Evolutionary conservation across 2,329 filamentous ascomycete genomes (phyloP).

Genomic region (Didymellaceae sp.): DNA sequence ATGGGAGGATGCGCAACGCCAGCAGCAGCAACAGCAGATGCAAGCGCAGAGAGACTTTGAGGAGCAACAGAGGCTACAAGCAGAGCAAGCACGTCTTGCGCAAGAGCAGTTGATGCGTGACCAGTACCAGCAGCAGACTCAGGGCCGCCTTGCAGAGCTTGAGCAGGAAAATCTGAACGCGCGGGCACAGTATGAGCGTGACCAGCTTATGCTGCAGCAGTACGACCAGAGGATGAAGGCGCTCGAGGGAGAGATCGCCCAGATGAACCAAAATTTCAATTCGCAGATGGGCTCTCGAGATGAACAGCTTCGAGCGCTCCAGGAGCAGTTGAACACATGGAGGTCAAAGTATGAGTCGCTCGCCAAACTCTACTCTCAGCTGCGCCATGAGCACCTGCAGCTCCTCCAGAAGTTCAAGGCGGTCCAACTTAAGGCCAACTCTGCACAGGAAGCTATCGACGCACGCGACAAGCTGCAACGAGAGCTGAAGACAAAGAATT

Average conservation of each 20-base stretch:
- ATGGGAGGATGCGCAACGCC: constrained; percentile 78
- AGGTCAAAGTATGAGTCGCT: constrained; percentile 94
- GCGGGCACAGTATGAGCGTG: constrained; percentile 92
- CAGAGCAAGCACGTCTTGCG: constrained; percentile 87
- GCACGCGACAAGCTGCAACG: constrained; percentile 92
- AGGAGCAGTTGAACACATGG: constrained; percentile 98
- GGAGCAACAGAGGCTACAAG: constrained; percentile 85
- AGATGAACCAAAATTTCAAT: constrained; percentile 81
- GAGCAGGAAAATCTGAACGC: constrained; percentile 95
- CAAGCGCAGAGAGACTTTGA: constrained; percentile 96
- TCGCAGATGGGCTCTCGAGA: constrained; percentile 90
- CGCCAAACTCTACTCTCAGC: constrained; percentile 95
- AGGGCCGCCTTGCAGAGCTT: constrained; percentile 92
- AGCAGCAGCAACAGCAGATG: constrained; percentile 81
- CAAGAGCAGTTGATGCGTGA: constrained; percentile 89
- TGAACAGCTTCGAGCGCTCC: constrained; percentile 88
- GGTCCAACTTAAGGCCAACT: constrained; percentile 94
- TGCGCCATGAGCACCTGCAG: constrained; percentile 93
- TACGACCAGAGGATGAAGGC: constrained; percentile 94
- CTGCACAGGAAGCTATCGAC: constrained; percentile 95
- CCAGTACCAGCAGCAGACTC: constrained; percentile 91
- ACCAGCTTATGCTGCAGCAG: constrained; percentile 95
- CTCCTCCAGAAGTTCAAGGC: constrained; percentile 95
- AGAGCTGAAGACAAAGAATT: constrained; percentile 98
- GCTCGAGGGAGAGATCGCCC: constrained; percentile 82